Conservation (phyloP, 208 protist genomes). For the Trypanosoma lewisi region DNA sequence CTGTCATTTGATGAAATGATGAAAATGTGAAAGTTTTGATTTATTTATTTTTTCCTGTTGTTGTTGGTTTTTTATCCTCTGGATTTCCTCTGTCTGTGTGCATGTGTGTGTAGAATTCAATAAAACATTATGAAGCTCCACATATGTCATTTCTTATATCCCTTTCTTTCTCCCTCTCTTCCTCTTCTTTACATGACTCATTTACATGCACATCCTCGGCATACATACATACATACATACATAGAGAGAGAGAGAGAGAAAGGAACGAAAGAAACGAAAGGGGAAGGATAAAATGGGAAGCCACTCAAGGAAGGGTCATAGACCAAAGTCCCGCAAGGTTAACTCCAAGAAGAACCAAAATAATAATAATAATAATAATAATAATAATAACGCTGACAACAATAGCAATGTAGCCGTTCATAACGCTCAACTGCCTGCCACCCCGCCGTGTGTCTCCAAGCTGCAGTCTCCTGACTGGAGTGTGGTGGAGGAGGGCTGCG, state of each 20-base stretch:
- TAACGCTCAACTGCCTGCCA: neutral
- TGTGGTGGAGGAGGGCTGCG: conserved; percentile 55
- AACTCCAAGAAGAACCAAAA: conserved; percentile 15
- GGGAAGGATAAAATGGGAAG: conserved; percentile 18
- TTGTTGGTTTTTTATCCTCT: neutral
- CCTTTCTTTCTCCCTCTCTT: neutral
- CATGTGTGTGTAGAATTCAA: conserved; percentile 2
- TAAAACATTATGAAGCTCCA: no score
- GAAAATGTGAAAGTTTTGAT: neutral
- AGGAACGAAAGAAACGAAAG: conserved; percentile 7
- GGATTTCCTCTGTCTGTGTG: neutral
- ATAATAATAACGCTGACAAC: conserved; percentile 8
- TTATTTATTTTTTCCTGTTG: neutral
- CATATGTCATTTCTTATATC: neutral
- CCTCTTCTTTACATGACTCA: no score
- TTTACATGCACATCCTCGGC: no score
- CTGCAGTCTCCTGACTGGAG: conserved; percentile 38
- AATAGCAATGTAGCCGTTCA: neutral
- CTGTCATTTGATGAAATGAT: no score
- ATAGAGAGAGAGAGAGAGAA: conserved; percentile 4
- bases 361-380: conserved; percentile 12
- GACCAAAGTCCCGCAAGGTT: conserved; percentile 9
- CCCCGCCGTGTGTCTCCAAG: conserved; percentile 40
- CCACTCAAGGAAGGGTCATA: conserved; percentile 12
- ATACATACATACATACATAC: neutral